phyloP scores from a whole-genome alignment of 805 yeast genomes.

The Starmerella vaccinii region DNA sequence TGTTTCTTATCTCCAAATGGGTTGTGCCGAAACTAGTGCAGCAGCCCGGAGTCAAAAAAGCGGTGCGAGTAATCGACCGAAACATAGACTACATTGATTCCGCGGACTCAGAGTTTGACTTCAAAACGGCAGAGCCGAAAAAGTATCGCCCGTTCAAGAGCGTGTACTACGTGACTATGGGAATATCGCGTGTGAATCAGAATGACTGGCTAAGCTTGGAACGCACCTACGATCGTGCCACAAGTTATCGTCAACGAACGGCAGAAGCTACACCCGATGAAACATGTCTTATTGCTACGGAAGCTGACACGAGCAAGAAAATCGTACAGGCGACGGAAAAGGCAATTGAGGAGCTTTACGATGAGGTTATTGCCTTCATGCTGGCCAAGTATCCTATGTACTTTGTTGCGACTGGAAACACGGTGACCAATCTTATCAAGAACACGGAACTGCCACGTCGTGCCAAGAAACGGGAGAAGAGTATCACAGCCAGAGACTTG shows the following conservation, averaged over 20 bases:
- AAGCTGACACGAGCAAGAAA: constrained; percentile 8
- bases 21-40: constrained; percentile 11
- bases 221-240: constrained; percentile 35
- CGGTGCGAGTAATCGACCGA: constrained; percentile 15
- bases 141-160: constrained; percentile 50
- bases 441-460: constrained; percentile 17
- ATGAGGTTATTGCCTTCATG: constrained; percentile 35
- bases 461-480: constrained; percentile 11
- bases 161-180: constrained; percentile 53
- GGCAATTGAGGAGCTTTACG: constrained; percentile 43
- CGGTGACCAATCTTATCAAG: constrained; percentile 18
- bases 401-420: constrained; percentile 32
- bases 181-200: constrained; percentile 40
- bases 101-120: constrained; percentile 13
- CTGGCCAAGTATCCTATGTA: constrained; percentile 44
- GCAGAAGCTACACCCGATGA: constrained; percentile 10
- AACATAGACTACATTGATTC: constrained; percentile 14
- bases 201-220: constrained; percentile 56
- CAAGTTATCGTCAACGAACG: constrained; percentile 30
- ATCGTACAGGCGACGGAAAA: constrained; percentile 27
- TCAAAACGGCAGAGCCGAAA: constrained; percentile 8
- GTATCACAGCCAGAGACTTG: constrained; percentile 12
- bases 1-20: constrained; percentile 6
- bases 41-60: constrained; percentile 9
- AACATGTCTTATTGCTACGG: constrained; percentile 13